Evolutionary conservation across 2,329 filamentous ascomycete species (phyloP), one percentile per base, ranked within the genome.

Genomic region (Tolypocladium pustulatum): DNA sequence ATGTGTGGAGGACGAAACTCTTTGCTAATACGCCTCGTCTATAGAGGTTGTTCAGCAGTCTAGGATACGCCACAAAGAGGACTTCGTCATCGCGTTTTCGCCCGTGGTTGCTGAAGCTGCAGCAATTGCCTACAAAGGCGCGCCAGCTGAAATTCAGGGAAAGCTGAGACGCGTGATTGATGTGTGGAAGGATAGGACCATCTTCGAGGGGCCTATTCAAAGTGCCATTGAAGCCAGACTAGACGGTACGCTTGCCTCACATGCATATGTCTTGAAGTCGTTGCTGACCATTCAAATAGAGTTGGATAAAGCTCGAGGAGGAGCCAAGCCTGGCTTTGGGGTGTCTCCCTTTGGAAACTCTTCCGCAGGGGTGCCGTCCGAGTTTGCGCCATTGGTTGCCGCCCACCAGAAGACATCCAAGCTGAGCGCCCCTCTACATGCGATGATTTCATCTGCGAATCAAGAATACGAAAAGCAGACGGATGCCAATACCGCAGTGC

Each of bases 31-130:
- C 57, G n/a, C 17, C 36, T 34, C 32, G 15, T 54, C 43, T 53
- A 58, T 67, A 94, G 94, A 99, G 79, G 92, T 99, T 60, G 89
- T 91, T 27, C 94, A 99, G 71, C 94, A 97, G 70, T 96, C 92
- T 30, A 96, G 95, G 73, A 93, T 90, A 54, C 87, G 93, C 40
- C 87, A 89, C 62, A 97, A 96, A 73, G 86, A 92, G 57, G 94
- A 99, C 66, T 99, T 99, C 66, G 82, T 97, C 17, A 82, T 88
- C 61, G 93, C 94, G 9, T 97, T 96, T 73, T 88, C 93, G 53
- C 92, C 94, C 5, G 82, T 96, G 65, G 89, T 99, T 62, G 90
- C 90, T 25, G 94, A 99, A 72, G 93, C 91, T n/a, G 88, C 89
- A 12, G 82, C 90, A 17, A 80, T 84, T n/a, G 93, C 94, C 43